Base-by-base conservation (phyloP, 495 filamentous ascomycete genomes). In the Cladorrhinum samala region DNA sequence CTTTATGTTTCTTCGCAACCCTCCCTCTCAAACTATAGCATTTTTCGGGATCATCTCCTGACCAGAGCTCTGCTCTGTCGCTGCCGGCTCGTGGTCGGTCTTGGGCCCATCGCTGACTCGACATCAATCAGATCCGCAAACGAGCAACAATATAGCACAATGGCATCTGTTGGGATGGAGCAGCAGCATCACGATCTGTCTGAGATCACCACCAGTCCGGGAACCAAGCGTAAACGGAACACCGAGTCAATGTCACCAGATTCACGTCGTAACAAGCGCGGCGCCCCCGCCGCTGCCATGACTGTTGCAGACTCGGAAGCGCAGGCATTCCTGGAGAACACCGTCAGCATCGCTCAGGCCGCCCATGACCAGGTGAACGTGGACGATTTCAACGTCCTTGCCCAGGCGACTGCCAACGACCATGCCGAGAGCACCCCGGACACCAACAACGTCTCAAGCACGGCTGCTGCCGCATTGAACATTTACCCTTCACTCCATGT, bases 401-500 rank as follows among this genome's bases (percentile, higher is more conserved):
- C 77, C 38, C 73, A 78, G 45, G 69, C 68, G 5, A 69, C 71
- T 14, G 68, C 62, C 7, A 69, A 58, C 11, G 74, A 78, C 20
- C 67, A 75, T 54, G 69, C 71, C 38, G 77, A 74, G n/a, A 24
- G 9, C 25, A 55, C 67, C 16, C 57, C 74, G 14, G 75, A 78
- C 47, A 68, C 74, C 46, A 64, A 70, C 42, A 75, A 72, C 46
- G 75, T 72, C 41, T 80, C 83, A n/a, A 85, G 79, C 45, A 86
- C 85, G 24, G 83, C 84, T 19, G 84, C 85, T 16, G 86, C 85
- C n/a, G 80, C 85, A 23, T 72, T 83, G 24, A 83, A 82, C 43
- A 77, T 81, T 61, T 85, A 84, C 63, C 82, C 81, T 17, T 78
- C 79, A 16, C 78, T 89, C 60, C 87, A 83, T 47, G 79, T 88